A percentile compares a stretch with the other conserved stretches of the same genome.
Conservation (phyloP, 2,329 filamentous ascomycete genomes). For the Ascochyta fabae region DNA sequence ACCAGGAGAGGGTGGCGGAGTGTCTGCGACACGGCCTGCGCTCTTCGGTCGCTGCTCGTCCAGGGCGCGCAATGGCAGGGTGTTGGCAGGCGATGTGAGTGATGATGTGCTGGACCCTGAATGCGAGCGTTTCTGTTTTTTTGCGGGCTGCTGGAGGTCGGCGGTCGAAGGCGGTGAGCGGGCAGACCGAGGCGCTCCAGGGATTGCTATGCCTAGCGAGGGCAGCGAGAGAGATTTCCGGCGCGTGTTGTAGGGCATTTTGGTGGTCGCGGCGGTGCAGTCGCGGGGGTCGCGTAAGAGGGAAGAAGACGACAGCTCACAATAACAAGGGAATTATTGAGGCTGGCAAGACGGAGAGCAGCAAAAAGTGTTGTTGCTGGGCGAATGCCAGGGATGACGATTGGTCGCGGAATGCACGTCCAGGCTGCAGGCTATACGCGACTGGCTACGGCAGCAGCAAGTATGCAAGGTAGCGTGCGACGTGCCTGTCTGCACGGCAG, state of each 20-base stretch:
- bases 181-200: constrained; percentile 57
- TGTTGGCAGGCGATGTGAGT: constrained; percentile 54
- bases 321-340: constrained; percentile 32
- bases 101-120: constrained; percentile 52
- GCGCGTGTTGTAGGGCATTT: constrained; percentile 95
- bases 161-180: constrained; percentile 63
- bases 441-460: constrained; percentile 29
- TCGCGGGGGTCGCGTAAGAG: constrained; percentile 12
- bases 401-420: constrained; percentile 45
- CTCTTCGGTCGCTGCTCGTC: constrained; percentile 54
- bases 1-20: constrained; percentile 77
- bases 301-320: constrained; percentile 8
- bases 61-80: constrained; percentile 53
- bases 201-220: constrained; percentile 88
- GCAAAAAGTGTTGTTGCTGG: constrained; percentile 39
- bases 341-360: constrained; percentile 33
- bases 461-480: constrained; percentile 40
- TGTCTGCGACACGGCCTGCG: constrained; percentile 62
- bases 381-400: constrained; percentile 40
- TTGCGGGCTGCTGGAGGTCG: constrained; percentile 64
- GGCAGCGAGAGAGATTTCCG: constrained; percentile 93
- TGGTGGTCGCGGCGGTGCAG: constrained; percentile 24
- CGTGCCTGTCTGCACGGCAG: constrained; percentile 36
- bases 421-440: constrained; percentile 38
- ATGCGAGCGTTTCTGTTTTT: constrained; percentile 78